Percentiles rank a stretch among this genome's conserved stretches.
Evolutionary conservation across 768 basidiomycete species (phyloP).

Genomic region (Hysterangium stoloniferum): DNA sequence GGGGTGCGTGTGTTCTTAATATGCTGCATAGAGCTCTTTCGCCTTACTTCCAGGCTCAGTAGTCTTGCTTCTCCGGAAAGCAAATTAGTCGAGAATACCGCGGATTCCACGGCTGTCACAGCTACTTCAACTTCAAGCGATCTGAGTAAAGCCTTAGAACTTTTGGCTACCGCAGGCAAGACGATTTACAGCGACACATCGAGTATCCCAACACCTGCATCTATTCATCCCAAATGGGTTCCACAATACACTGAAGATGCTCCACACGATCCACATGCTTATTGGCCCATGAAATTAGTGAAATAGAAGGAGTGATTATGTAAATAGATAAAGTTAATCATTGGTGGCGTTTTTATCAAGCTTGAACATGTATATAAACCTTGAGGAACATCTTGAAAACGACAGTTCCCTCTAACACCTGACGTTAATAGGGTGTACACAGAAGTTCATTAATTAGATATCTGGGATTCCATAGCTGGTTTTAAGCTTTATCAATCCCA

Average conservation of each 20-base stretch:
- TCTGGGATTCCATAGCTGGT: not conserved
- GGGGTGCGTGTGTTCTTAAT: slow-evolving; percentile 41
- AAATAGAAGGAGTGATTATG: slow-evolving; percentile 21
- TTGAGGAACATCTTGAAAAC: too few relatives aligned
- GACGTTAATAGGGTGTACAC: too few relatives aligned
- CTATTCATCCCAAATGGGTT: slow-evolving; percentile 62
- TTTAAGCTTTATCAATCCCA: too few relatives aligned
- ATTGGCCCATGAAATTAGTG: slow-evolving; percentile 72
- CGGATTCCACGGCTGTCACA: slow-evolving; percentile 35
- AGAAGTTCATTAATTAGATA: too few relatives aligned
- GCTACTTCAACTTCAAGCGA: slow-evolving; percentile 41
- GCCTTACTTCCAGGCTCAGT: slow-evolving; percentile 15
- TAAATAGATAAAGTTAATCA: slow-evolving; percentile 6
- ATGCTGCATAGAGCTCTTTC: slow-evolving; percentile 14
- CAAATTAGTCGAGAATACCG: slow-evolving; percentile 27
- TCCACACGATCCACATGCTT: slow-evolving; percentile 75
- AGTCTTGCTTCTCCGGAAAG: slow-evolving; percentile 48
- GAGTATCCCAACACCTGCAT: slow-evolving; percentile 70
- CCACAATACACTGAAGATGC: slow-evolving; percentile 64
- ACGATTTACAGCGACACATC: slow-evolving; percentile 48
- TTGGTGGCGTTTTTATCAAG: too few relatives aligned
- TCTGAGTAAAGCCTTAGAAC: slow-evolving; percentile 64
- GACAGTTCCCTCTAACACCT: too few relatives aligned
- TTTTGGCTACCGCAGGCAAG: slow-evolving; percentile 48
- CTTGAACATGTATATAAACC: too few relatives aligned